Evolutionary conservation across 2,329 filamentous ascomycete species (phyloP).

Genomic region (Madurella fahalii): DNA sequence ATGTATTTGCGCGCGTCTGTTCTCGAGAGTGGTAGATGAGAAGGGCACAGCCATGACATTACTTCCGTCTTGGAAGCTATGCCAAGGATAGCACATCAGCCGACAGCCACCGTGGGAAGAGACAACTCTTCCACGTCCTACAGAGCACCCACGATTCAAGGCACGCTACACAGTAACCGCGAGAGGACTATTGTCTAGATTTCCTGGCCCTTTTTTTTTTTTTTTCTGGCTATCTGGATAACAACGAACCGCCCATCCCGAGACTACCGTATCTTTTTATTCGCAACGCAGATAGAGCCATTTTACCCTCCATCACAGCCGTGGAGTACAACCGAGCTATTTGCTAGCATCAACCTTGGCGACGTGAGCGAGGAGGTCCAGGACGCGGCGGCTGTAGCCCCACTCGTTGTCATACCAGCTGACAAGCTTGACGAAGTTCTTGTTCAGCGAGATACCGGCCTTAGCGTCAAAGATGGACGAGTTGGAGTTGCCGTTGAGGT

Average conservation of each 20-base stretch:
- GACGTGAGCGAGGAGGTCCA: conserved; percentile 76
- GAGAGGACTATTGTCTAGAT: too few relatives aligned
- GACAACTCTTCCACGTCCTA: too few relatives aligned
- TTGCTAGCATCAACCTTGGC: conserved; percentile 68
- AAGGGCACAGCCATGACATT: too few relatives aligned
- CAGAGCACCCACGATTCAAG: too few relatives aligned
- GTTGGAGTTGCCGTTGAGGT: conserved; percentile 86
- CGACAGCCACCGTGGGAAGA: too few relatives aligned
- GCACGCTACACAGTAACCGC: too few relatives aligned
- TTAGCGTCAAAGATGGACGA: conserved; percentile 99
- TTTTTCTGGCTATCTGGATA: conserved; percentile 5
- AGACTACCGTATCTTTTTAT: conserved; percentile 5
- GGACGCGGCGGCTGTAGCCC: conserved; percentile 96
- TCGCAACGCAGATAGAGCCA: conserved; percentile 4
- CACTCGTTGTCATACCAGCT: conserved; percentile 99
- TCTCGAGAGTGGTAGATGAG: too few relatives aligned
- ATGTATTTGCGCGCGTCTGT: too few relatives aligned
- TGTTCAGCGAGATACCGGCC: conserved; percentile 97
- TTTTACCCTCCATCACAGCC: conserved; percentile 14
- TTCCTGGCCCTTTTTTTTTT: not conserved
- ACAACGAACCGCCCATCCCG: not conserved
- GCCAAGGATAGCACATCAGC: too few relatives aligned
- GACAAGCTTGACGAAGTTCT: conserved; percentile 98
- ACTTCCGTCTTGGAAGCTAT: too few relatives aligned
- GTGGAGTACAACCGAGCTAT: conserved; percentile 21